A percentile compares a stretch with the other conserved stretches of the same genome.
Conservation (phyloP, 441 rosid genomes). For the Metrosideros polymorpha region DNA sequence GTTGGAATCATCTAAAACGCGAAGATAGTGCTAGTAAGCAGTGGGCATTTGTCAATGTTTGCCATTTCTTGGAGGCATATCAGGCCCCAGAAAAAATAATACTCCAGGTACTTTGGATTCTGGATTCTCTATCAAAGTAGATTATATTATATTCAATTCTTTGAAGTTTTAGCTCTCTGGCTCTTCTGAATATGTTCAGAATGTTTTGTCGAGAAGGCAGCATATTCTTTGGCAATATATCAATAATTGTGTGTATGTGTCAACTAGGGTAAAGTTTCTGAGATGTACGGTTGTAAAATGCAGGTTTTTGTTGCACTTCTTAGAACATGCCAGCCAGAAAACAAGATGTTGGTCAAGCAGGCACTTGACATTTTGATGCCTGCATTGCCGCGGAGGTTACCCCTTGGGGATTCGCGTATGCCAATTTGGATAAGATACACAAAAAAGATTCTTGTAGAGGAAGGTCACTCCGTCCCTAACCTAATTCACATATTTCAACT, state of each 20-base stretch:
- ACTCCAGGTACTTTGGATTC: conserved; percentile 65
- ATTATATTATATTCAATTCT: neutral
- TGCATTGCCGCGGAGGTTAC: conserved; percentile 91
- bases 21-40: conserved; percentile 99
- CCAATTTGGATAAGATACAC: conserved; percentile 99
- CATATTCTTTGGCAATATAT: neutral
- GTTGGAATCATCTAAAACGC: conserved; percentile 99
- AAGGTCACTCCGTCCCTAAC: conserved; percentile 94
- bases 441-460: conserved; percentile 95
- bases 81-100: conserved; percentile 99
- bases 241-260: neutral
- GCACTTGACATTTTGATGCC: conserved; percentile 99
- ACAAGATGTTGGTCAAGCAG: conserved; percentile 95
- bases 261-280: neutral
- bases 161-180: neutral
- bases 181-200: neutral
- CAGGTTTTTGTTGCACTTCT: conserved; percentile 99
- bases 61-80: conserved; percentile 99
- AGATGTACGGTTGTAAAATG: conserved; percentile 14
- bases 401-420: conserved; percentile 95
- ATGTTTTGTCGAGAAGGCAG: neutral
- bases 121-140: neutral
- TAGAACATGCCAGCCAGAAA: conserved; percentile 95
- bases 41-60: conserved; percentile 99
- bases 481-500: conserved; percentile 98